Evolutionary conservation across 2,329 filamentous ascomycete species (phyloP).

Genomic region (Trichoderma afroharzianum): DNA sequence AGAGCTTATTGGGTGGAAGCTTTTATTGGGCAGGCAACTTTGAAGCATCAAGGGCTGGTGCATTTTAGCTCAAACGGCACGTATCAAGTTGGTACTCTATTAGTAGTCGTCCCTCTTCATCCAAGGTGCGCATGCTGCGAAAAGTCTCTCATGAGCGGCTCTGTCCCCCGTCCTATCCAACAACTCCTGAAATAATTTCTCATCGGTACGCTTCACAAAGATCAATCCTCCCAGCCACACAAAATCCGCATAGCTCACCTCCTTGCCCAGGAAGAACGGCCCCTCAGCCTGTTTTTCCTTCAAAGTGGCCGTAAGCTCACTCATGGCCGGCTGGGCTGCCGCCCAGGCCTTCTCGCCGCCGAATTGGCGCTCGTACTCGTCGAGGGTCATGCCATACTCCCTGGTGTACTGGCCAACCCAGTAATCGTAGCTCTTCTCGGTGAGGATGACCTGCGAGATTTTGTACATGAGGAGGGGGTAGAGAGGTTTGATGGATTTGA

Average conservation of each 20-base stretch:
- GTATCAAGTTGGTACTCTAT: neutral
- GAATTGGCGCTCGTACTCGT: slow-evolving; percentile 44
- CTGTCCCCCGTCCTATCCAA: slow-evolving; percentile 37
- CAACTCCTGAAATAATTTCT: slow-evolving; percentile 33
- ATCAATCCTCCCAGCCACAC: slow-evolving; percentile 49
- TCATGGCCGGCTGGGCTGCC: slow-evolving; percentile 35
- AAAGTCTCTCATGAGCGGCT: slow-evolving; percentile 36
- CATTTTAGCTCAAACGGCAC: neutral
- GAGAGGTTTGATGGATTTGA: slow-evolving; percentile 31
- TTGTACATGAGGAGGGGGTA: slow-evolving; percentile 42
- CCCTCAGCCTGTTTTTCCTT: slow-evolving; percentile 51
- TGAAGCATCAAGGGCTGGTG: neutral
- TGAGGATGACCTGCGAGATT: slow-evolving; percentile 51
- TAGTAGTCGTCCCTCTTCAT: slow-evolving; percentile 37
- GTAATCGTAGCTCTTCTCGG: slow-evolving; percentile 47
- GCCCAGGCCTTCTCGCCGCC: slow-evolving; percentile 51
- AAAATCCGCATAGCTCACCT: slow-evolving; percentile 56
- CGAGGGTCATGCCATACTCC: slow-evolving; percentile 49
- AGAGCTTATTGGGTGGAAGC: neutral
- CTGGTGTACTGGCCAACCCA: slow-evolving; percentile 52
- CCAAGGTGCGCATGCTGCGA: slow-evolving; percentile 41
- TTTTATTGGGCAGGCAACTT: neutral
- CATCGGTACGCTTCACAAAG: slow-evolving; percentile 36
- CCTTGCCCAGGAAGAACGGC: slow-evolving; percentile 58
- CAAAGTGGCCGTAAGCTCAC: slow-evolving; percentile 43